Evolutionary conservation across 2,329 filamentous ascomycete genomes (phyloP).

Genomic region (Aspergillus aculeatinus): DNA sequence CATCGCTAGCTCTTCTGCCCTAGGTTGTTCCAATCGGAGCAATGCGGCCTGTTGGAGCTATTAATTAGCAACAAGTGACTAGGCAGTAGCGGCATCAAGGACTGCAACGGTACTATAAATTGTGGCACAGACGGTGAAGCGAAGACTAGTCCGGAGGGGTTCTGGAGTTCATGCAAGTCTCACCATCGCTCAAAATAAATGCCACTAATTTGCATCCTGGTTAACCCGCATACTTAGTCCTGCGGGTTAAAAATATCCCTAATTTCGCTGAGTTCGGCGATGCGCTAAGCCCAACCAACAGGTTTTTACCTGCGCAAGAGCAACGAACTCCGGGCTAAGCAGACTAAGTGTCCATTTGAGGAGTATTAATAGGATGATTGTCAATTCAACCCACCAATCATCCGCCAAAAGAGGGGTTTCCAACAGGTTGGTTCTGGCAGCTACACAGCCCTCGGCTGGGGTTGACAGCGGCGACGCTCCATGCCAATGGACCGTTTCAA

Average conservation of each 20-base stretch:
- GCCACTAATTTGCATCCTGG: not conserved
- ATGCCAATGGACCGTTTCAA: not conserved
- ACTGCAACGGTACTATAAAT: not conserved
- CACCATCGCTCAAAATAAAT: not conserved
- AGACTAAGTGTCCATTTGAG: not conserved
- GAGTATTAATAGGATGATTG: constrained; percentile 7
- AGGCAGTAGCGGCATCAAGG: not conserved
- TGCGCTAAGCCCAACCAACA: not conserved
- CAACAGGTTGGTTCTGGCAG: constrained; percentile 1
- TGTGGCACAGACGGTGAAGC: not conserved
- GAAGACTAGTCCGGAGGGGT: not conserved
- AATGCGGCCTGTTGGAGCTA: not conserved
- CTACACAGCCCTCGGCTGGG: not conserved
- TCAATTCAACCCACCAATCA: not conserved
- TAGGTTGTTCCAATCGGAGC: not conserved
- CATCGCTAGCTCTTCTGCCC: not conserved
- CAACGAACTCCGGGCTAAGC: not conserved
- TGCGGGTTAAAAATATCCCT: not conserved
- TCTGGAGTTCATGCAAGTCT: not conserved
- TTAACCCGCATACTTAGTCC: not conserved
- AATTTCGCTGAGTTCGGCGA: not conserved
- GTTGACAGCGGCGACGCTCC: not conserved
- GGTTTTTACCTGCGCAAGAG: not conserved
- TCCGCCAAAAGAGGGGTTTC: not conserved
- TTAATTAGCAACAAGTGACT: not conserved